Percentiles rank a stretch among this genome's conserved stretches.
Conservation (phyloP, 2,329 filamentous ascomycete genomes). For the Alternaria hordeiaustralica region DNA sequence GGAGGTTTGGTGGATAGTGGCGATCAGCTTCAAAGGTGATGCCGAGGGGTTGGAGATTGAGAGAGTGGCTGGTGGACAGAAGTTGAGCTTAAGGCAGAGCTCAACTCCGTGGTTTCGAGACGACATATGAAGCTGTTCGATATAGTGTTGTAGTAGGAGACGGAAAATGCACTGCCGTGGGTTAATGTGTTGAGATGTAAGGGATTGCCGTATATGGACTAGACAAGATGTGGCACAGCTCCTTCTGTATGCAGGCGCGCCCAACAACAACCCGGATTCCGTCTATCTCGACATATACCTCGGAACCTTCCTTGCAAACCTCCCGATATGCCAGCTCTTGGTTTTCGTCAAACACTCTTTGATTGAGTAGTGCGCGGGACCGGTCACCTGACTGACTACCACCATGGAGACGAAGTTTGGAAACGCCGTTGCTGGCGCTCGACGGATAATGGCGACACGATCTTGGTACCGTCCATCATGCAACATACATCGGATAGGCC, state of each 20-base stretch:
- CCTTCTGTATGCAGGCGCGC: not conserved
- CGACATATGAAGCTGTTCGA: slow-evolving; percentile 11
- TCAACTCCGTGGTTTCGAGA: slow-evolving; percentile 12
- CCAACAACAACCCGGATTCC: not conserved
- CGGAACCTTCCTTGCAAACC: not conserved
- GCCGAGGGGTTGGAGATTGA: slow-evolving; percentile 13
- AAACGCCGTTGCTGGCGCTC: not conserved
- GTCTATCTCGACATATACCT: not conserved
- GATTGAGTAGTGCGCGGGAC: not conserved
- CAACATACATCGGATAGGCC: not conserved
- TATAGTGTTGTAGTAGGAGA: slow-evolving; percentile 9
- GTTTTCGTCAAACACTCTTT: not conserved
- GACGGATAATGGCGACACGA: not conserved
- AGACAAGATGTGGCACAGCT: not conserved
- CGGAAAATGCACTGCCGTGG: not conserved
- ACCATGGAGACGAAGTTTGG: not conserved
- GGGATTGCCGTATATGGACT: not conserved
- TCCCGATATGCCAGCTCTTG: not conserved
- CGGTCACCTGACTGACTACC: not conserved
- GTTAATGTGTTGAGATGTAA: not conserved
- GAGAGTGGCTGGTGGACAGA: slow-evolving; percentile 11
- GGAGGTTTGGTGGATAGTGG: slow-evolving; percentile 13
- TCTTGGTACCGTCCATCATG: not conserved
- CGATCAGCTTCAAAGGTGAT: slow-evolving; percentile 16
- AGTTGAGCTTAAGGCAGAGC: slow-evolving; percentile 13